Percentiles rank a stretch among this genome's conserved stretches.
These are phyloP conservation scores for Clavispora asparagi DNA, from an alignment of 805 yeast genomes.

Conservation along the genomic window DNA sequence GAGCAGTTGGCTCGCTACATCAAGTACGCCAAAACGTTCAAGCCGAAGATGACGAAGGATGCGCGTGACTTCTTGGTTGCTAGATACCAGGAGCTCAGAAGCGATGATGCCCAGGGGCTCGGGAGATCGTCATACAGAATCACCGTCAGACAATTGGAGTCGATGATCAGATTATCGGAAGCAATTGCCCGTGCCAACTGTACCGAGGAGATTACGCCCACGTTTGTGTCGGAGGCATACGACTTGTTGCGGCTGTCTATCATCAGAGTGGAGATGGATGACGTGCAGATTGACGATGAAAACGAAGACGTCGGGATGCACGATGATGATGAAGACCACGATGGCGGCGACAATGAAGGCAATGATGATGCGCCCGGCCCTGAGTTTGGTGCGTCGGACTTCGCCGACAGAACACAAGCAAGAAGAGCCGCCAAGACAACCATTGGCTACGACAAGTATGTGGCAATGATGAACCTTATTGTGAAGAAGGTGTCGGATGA, in stretches of 20 bases:
- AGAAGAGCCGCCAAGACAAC: constrained; percentile 28
- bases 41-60: constrained; percentile 77
- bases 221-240: constrained; percentile 89
- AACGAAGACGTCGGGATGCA: constrained; percentile 15
- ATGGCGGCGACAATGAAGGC: constrained; percentile 15
- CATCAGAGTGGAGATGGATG: constrained; percentile 91
- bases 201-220: constrained; percentile 77
- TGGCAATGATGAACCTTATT: constrained; percentile 73
- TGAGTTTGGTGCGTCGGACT: not conserved
- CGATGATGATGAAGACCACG: constrained; percentile 3
- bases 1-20: constrained; percentile 86
- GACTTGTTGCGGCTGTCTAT: constrained; percentile 85
- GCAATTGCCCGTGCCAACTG: constrained; percentile 98
- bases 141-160: constrained; percentile 94
- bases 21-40: constrained; percentile 87
- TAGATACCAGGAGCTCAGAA: constrained; percentile 79
- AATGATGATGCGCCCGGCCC: constrained; percentile 4
- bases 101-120: constrained; percentile 85
- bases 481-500: constrained; percentile 60
- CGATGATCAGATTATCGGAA: constrained; percentile 87
- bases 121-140: constrained; percentile 85
- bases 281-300: constrained; percentile 78
- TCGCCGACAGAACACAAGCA: not conserved
- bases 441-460: constrained; percentile 82
- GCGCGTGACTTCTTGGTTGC: constrained; percentile 75